Percentiles rank a stretch among this genome's conserved stretches.
Evolutionary conservation across 192 early-diverging fungal genomes (phyloP).

Genomic region (Linnemannia zychae): DNA sequence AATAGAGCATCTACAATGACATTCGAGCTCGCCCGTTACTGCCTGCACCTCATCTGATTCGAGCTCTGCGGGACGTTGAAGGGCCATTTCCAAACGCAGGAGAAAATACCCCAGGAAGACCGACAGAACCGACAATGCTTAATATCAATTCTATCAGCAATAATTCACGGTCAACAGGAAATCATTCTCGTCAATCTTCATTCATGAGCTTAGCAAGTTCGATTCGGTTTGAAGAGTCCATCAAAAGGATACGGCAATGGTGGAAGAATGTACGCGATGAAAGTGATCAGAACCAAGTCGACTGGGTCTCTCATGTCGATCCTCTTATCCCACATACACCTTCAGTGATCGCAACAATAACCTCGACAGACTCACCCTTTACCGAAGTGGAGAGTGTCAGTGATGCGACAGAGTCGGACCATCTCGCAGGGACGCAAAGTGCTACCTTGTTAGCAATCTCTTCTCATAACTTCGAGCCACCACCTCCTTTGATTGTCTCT

Average conservation of each 20-base stretch:
- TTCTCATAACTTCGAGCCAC: no score
- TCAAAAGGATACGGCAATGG: slow-evolving; percentile 27
- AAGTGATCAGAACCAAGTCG: slow-evolving; percentile 6
- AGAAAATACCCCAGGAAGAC: neutral
- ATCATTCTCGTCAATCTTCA: slow-evolving; percentile 15
- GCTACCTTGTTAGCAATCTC: no score
- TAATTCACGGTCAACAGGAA: neutral
- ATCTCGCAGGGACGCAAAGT: no score
- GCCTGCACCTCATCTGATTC: slow-evolving; percentile 43
- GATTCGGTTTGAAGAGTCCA: slow-evolving; percentile 15
- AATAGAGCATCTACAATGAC: slow-evolving; percentile 52
- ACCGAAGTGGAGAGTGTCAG: neutral
- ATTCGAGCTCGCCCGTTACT: slow-evolving; percentile 40
- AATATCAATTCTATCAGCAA: no score
- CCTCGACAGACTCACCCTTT: no score
- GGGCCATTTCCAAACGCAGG: neutral
- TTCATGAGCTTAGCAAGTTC: slow-evolving; percentile 21
- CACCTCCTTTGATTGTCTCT: no score
- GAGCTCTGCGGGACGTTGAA: slow-evolving; percentile 4
- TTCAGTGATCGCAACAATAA: neutral
- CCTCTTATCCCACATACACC: neutral
- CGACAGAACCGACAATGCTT: neutral
- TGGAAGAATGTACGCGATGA: slow-evolving; percentile 28
- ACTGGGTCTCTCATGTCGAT: slow-evolving; percentile 5
- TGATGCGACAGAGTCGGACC: neutral